Conservation (phyloP, 805 yeast genomes). For the Yamadazyma scolyti region DNA sequence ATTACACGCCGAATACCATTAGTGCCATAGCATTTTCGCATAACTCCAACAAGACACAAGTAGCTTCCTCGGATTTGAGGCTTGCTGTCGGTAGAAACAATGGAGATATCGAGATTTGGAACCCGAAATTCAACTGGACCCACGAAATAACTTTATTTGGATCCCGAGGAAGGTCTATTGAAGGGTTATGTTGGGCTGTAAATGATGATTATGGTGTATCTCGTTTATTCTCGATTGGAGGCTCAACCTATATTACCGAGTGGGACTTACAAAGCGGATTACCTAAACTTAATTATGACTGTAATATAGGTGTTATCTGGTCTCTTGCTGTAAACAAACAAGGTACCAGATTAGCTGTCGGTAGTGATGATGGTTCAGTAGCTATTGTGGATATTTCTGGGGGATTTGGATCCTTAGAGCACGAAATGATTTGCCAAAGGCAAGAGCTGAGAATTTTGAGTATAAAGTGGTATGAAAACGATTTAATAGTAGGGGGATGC, state of each 20-base stretch:
- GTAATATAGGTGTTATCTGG: conserved; percentile 95
- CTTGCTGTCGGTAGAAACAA: conserved; percentile 90
- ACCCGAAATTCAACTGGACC: conserved; percentile 77
- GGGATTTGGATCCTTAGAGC: conserved; percentile 80
- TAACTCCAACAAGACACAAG: conserved; percentile 36
- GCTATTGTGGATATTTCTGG: conserved; percentile 82
- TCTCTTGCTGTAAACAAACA: conserved; percentile 64
- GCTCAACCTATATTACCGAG: conserved; percentile 85
- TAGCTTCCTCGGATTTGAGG: conserved; percentile 52
- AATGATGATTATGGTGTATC: conserved; percentile 49
- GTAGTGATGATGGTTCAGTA: conserved; percentile 93
- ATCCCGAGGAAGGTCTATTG: conserved; percentile 79
- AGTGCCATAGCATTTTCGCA: conserved; percentile 80
- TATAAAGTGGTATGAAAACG: conserved; percentile 69
- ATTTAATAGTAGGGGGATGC: conserved; percentile 83
- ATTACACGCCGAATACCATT: conserved; percentile 78
- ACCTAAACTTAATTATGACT: conserved; percentile 74
- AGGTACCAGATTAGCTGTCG: conserved; percentile 71
- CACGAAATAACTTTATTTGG: conserved; percentile 74
- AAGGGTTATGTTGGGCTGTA: conserved; percentile 80
- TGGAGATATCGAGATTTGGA: conserved; percentile 96
- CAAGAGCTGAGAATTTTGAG: conserved; percentile 80
- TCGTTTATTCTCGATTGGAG: conserved; percentile 89
- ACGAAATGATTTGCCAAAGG: conserved; percentile 70
- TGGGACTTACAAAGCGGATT: conserved; percentile 80